Evolutionary conservation across 164 flowering plant species (phyloP), one percentile per base, ranked within the genome.

Genomic region (Litsea cubeba): DNA sequence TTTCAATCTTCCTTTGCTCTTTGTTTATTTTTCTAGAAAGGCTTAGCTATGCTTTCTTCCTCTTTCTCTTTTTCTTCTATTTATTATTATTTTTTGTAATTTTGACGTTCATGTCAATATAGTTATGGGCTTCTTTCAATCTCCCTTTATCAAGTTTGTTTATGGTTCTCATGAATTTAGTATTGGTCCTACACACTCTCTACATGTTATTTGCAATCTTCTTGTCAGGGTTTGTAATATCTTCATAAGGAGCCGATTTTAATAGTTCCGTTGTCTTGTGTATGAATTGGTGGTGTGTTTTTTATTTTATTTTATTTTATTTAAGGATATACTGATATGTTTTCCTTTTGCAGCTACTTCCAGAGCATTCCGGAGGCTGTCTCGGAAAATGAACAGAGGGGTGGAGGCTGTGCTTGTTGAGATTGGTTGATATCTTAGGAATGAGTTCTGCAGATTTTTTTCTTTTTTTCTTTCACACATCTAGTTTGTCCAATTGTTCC

Each of bases 321-420:
- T 12, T 1, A 5, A 28, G 23, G 17, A 5, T 25, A 57, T 5
- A 49, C 3, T 1, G 6, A 32, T 20, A 14, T 32, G 23, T 30
- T 30, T 71, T 70, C 67, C 12, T 28, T 54, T 62, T 79, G 73
- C 90, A 94, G 98, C 85, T 94, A 94, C 81, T 94, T 94, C 82
- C 95, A 94, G 50, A 87, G 87, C 74, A 88, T 92, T 18, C 95
- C 98, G 1, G 97, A 90, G 78, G 87, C 86, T 50, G 88, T 85
- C 73, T 25, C 94, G 3, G 98, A 90, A 80, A 76, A 80, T 57
- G 95, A 88, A 81, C 95, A 82, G 66, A 82, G 79, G 54, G 72
- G 87, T 62, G 92, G 97, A 70, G 98, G 98, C 60, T 94, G 98
- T 78, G 92, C 98, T 30, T 94, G 97, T 79, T 91, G 85, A 88